phyloP scores from a whole-genome alignment of 2,329 filamentous ascomycete genomes.

The Pseudodiploospora longispora region DNA sequence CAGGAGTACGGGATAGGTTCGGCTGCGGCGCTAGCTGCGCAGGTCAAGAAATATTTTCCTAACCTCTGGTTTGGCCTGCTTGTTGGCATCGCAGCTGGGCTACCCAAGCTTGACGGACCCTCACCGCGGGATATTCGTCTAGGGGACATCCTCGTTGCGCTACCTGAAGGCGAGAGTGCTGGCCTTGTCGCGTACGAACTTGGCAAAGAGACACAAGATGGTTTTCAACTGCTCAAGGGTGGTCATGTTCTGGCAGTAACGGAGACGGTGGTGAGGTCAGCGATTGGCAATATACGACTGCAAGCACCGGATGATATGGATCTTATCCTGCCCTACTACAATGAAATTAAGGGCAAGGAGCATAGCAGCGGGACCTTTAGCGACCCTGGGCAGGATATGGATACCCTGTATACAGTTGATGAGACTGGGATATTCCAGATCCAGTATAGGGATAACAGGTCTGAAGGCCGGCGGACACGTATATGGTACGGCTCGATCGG shows the following conservation, averaged over 20 bases:
- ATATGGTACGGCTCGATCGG: conserved; percentile 21
- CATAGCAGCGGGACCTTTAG: conserved; percentile 18
- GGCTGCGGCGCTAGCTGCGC: conserved; percentile 24
- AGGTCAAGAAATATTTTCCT: conserved; percentile 26
- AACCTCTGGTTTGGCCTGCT: conserved; percentile 31
- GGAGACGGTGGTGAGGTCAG: conserved; percentile 23
- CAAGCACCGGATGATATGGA: conserved; percentile 14
- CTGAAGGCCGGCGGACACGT: conserved; percentile 14
- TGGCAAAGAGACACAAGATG: conserved; percentile 23
- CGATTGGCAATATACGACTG: conserved; percentile 24
- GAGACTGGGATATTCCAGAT: background rate
- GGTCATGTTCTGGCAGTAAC: conserved; percentile 20
- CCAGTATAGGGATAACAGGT: conserved; percentile 13
- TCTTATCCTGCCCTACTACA: conserved; percentile 16
- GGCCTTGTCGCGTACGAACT: conserved; percentile 24
- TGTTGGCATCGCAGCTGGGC: conserved; percentile 29
- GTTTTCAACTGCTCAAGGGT: conserved; percentile 17
- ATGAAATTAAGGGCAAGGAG: conserved; percentile 14
- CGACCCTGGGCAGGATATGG: conserved; percentile 23
- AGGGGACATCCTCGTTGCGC: conserved; percentile 27
- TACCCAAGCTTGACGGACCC: conserved; percentile 18
- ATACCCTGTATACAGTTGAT: conserved; percentile 14
- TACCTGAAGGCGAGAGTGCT: conserved; percentile 15
- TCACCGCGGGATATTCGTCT: conserved; percentile 27
- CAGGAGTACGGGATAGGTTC: conserved; percentile 26